A percentile compares a stretch with the other conserved stretches of the same genome.
phyloP scores from a whole-genome alignment of 148 eudicot genomes.

The Rhododendron molle region DNA sequence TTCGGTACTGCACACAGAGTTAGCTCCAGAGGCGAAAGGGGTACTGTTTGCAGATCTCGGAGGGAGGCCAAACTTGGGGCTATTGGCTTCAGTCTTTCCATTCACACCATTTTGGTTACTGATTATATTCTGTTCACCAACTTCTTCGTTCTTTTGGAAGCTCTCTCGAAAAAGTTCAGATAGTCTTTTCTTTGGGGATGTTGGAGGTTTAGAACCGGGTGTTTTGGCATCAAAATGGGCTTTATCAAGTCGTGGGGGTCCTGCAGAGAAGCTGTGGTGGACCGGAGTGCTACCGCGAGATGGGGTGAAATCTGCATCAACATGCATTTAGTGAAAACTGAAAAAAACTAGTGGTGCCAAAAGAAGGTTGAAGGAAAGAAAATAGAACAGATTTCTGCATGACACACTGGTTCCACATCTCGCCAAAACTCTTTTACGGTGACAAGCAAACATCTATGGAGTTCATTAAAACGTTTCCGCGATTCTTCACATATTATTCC shows the following conservation, averaged over 20 bases:
- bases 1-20: slow-evolving; percentile 26
- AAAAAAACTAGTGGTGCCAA: neutral
- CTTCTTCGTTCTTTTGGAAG: slow-evolving; percentile 25
- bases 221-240: slow-evolving; percentile 3
- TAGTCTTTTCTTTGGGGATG: slow-evolving; percentile 37
- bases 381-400: neutral
- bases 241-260: slow-evolving; percentile 28
- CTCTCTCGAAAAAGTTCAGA: slow-evolving; percentile 67
- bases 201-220: slow-evolving; percentile 7
- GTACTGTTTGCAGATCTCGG: slow-evolving; percentile 27
- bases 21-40: slow-evolving; percentile 26
- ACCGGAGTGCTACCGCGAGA: slow-evolving; percentile 72
- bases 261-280: slow-evolving; percentile 41
- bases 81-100: slow-evolving; percentile 10
- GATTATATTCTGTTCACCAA: slow-evolving; percentile 9
- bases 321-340: neutral
- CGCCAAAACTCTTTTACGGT: neutral
- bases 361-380: neutral
- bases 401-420: neutral
- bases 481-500: neutral
- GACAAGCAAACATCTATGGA: neutral
- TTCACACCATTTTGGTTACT: slow-evolving; percentile 8
- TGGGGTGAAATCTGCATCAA: slow-evolving; percentile 74
- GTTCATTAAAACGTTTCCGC: neutral
- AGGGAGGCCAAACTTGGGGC: slow-evolving; percentile 2